A percentile compares a stretch with the other conserved stretches of the same genome.
phyloP scores from a whole-genome alignment of 2,329 filamentous ascomycete species.

The Didymella keratinophila region DNA sequence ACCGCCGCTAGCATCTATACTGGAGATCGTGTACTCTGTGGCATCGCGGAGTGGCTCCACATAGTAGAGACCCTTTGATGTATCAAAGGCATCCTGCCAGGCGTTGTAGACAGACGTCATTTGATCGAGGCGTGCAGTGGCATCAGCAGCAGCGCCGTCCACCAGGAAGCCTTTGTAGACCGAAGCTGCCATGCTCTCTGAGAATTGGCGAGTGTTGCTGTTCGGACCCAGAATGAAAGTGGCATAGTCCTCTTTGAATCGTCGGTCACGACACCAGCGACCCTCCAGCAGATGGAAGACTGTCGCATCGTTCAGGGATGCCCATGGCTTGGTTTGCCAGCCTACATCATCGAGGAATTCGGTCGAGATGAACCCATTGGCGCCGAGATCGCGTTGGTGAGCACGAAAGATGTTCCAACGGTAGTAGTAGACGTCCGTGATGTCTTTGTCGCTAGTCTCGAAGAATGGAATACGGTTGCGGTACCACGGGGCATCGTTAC shows the following conservation, averaged over 20 bases:
- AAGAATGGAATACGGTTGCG: conserved; percentile 51
- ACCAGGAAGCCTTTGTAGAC: conserved; percentile 54
- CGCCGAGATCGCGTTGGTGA: conserved; percentile 55
- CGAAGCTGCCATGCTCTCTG: conserved; percentile 54
- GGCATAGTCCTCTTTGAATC: conserved; percentile 56
- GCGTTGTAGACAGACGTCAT: conserved; percentile 51
- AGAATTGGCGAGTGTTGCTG: conserved; percentile 54
- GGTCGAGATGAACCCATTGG: conserved; percentile 55
- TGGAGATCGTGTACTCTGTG: conserved; percentile 57
- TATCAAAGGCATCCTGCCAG: conserved; percentile 52
- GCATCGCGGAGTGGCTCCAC: conserved; percentile 55
- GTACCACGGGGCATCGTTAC: conserved; percentile 54
- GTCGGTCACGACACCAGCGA: conserved; percentile 55
- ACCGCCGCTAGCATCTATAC: conserved; percentile 54
- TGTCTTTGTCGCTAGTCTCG: conserved; percentile 49
- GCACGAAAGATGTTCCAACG: conserved; percentile 56
- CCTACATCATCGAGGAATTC: conserved; percentile 56
- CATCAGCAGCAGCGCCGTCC: conserved; percentile 49
- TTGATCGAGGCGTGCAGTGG: conserved; percentile 43
- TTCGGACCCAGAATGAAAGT: conserved; percentile 52
- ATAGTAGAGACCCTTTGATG: conserved; percentile 53
- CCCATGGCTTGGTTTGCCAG: conserved; percentile 55
- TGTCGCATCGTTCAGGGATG: conserved; percentile 55
- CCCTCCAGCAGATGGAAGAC: conserved; percentile 56
- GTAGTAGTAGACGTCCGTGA: conserved; percentile 57